Conservation (phyloP, 1,284 basidiomycete species). For the Ustilago lituana region DNA sequence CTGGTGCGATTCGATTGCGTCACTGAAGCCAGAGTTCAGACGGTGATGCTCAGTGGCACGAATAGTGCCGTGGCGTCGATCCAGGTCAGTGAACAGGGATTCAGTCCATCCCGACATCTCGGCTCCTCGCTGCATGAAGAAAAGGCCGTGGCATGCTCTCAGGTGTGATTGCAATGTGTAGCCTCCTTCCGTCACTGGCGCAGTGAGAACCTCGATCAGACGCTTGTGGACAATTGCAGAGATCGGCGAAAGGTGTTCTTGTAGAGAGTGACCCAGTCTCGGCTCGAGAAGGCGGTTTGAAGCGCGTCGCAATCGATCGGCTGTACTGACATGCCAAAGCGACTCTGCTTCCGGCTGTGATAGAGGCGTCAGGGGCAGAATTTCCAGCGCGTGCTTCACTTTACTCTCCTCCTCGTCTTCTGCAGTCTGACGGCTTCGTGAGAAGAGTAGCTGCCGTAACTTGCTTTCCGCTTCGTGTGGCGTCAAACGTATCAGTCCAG, state of each 20-base stretch:
- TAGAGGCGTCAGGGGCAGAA: constrained; percentile 16
- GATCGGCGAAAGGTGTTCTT: constrained; percentile 38
- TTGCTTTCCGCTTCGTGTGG: constrained; percentile 1
- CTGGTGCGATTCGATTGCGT: constrained; percentile 23
- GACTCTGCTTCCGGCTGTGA: constrained; percentile 22
- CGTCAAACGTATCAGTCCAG: not conserved
- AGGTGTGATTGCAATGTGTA: constrained; percentile 36
- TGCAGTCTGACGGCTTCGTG: not conserved
- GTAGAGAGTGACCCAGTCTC: constrained; percentile 22
- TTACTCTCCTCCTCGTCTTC: not conserved
- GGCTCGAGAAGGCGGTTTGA: constrained; percentile 36
- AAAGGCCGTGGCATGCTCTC: constrained; percentile 35
- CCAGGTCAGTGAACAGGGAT: constrained; percentile 32
- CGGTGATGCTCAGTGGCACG: constrained; percentile 22
- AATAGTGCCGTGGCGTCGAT: constrained; percentile 15
- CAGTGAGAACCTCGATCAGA: constrained; percentile 29
- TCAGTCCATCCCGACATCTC: constrained; percentile 43
- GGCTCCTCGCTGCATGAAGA: constrained; percentile 42
- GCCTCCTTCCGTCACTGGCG: constrained; percentile 27
- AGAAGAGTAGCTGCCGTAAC: constrained; percentile 25
- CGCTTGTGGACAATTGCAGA: constrained; percentile 40
- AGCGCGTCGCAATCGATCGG: not conserved
- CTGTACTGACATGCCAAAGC: constrained; percentile 1
- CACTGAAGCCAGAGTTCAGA: constrained; percentile 34
- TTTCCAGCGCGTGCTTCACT: not conserved